Evolutionary conservation across 2,329 filamentous ascomycete species (phyloP), one percentile per base, ranked within the genome.

Genomic region (Phialemoniopsis sp.): DNA sequence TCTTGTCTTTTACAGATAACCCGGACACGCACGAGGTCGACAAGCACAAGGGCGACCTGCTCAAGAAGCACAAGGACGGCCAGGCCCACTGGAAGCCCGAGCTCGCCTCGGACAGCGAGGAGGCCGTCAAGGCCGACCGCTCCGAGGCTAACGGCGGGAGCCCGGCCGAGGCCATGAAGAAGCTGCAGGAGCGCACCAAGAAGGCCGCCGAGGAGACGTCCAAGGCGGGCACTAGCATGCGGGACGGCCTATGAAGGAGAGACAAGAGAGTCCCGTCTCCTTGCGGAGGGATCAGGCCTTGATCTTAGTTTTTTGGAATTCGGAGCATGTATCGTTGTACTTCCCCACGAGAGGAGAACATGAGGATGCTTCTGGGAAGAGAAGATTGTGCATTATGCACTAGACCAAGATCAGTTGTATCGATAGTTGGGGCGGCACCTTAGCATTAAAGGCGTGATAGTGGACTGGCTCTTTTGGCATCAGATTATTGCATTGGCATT

Each of bases 101-200:
- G 58, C 70, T 94, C 36, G 87, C 87, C 4, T 86, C 81, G 36
- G 80, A 88, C 62, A 87, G 83, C 62, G 88, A 94, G 69, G 85
- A 87, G 59, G 79, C 78, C 51, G 72, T 93, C 62, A 82, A 78
- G 67, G 85, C 80, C 31, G 85, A 85, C 57, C 76, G 76, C 43
- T 62, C 59, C 41, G 62, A 69, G 43, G 43, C 61, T 21, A 51
- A 63, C 32, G 50, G 58, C 34, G 13, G 40, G 5, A 9, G 13
- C 19, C 29, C 50, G n/a, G 62, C 68, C 42, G 61, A 70, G 36
- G 60, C 72, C 46, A 63, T 76, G 31, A 45, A 64, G 46, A 53
- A 62, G 38, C 54, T 84, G 59, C 74, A 82, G 64, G 66, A 83
- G 56, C 67, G 72, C 57, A 83, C 80, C 19, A 79, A 78, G 64